Percentiles rank a stretch among this genome's conserved stretches.
These are phyloP conservation scores for Cercospora zeina DNA, from an alignment of 2,329 filamentous ascomycete species.

Conservation along the genomic window DNA sequence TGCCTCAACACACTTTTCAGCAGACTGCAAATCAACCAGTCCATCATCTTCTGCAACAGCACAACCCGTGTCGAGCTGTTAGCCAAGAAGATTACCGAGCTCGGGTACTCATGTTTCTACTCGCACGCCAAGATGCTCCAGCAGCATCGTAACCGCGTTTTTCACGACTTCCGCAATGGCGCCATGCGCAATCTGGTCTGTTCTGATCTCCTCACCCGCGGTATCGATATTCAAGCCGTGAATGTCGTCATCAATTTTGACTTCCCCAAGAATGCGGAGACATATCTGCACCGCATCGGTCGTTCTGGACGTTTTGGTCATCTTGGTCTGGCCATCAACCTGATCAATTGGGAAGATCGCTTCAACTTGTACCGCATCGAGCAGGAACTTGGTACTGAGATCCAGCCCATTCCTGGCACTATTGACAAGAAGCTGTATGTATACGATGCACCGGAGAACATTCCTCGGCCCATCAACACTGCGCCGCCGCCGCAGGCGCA, in stretches of 20 bases:
- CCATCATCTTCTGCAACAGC: constrained; percentile 99
- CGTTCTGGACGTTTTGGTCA: constrained; percentile 96
- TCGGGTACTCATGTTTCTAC: constrained; percentile 99
- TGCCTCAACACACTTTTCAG: constrained; percentile 98
- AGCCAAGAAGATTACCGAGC: constrained; percentile 98
- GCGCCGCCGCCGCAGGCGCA: constrained; percentile 40
- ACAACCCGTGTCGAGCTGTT: constrained; percentile 96
- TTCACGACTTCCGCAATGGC: constrained; percentile 98
- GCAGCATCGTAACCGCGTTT: constrained; percentile 93
- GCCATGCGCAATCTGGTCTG: constrained; percentile 98
- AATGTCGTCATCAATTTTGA: constrained; percentile 99
- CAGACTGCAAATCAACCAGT: constrained; percentile 99
- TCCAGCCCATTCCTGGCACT: constrained; percentile 87
- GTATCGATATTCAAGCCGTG: constrained; percentile 98
- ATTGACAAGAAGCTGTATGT: constrained; percentile 99
- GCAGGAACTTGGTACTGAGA: constrained; percentile 94
- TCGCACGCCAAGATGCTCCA: constrained; percentile 98
- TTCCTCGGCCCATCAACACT: constrained; percentile 76
- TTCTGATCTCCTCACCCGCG: constrained; percentile 93
- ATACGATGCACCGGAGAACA: constrained; percentile 93
- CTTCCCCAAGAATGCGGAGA: constrained; percentile 98
- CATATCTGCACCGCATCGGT: constrained; percentile 96
- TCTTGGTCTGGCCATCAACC: constrained; percentile 93
- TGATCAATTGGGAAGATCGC: constrained; percentile 99
- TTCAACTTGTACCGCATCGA: constrained; percentile 99